These are phyloP conservation scores for Diplodia seriata DNA, from an alignment of 2,329 filamentous ascomycete species.

Conservation along the genomic window DNA sequence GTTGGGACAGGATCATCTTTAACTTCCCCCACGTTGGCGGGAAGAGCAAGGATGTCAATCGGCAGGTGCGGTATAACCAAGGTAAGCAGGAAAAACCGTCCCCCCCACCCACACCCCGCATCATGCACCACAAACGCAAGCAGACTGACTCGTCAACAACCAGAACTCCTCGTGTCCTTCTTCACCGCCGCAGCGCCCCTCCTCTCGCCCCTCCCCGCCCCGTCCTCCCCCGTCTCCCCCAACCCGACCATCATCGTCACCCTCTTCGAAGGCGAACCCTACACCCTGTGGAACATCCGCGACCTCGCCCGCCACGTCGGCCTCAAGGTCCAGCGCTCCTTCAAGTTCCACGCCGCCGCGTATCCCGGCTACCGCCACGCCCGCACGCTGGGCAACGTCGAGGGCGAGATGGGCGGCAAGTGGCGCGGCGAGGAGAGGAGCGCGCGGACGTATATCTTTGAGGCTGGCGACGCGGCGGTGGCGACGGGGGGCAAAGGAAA, in stretches of 20 bases:
- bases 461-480: constrained; percentile 40
- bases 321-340: constrained; percentile 73
- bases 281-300: constrained; percentile 92
- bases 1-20: constrained; percentile 84
- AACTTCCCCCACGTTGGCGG: constrained; percentile 98
- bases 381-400: constrained; percentile 69
- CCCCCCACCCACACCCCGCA: too few relatives aligned
- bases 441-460: constrained; percentile 56
- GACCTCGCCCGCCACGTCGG: constrained; percentile 83
- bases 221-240: constrained; percentile 41
- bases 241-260: constrained; percentile 76
- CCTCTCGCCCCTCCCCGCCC: constrained; percentile 49
- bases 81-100: constrained; percentile 38
- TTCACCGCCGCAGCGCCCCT: constrained; percentile 55
- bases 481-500: constrained; percentile 37
- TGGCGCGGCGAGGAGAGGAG: constrained; percentile 59
- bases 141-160: too few relatives aligned
- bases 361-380: constrained; percentile 80
- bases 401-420: constrained; percentile 49
- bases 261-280: constrained; percentile 91
- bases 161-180: constrained; percentile 55
- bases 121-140: too few relatives aligned
- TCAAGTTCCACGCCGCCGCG: constrained; percentile 68
- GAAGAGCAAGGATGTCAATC: constrained; percentile 88
- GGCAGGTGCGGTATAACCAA: constrained; percentile 93